phyloP scores from a whole-genome alignment of 2,329 filamentous ascomycete genomes.

The Colletotrichum lupini region DNA sequence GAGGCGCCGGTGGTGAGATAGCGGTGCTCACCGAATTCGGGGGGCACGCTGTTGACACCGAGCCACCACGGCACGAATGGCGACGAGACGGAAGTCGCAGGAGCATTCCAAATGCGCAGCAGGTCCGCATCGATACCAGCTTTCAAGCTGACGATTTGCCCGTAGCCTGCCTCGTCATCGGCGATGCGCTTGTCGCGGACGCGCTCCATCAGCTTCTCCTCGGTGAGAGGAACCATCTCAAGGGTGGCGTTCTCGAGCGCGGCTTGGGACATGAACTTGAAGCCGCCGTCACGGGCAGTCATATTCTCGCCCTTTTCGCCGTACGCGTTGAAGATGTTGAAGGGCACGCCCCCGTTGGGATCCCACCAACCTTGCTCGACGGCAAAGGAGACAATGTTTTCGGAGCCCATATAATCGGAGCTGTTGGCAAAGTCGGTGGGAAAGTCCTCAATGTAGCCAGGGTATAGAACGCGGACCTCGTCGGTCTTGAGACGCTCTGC shows the following conservation, averaged over 20 bases:
- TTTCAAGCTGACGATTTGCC: constrained; percentile 41
- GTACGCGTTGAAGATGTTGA: constrained; percentile 43
- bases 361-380: constrained; percentile 43
- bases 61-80: constrained; percentile 44
- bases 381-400: constrained; percentile 42
- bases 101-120: constrained; percentile 41
- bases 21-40: constrained; percentile 43
- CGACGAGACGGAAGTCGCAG: constrained; percentile 41
- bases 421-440: constrained; percentile 38
- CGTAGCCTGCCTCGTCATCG: constrained; percentile 44
- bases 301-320: constrained; percentile 38
- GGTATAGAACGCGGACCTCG: constrained; percentile 41
- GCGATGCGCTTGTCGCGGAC: constrained; percentile 42
- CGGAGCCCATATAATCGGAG: constrained; percentile 41
- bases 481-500: constrained; percentile 40
- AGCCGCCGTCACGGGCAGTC: constrained; percentile 41
- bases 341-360: constrained; percentile 36
- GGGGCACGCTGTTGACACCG: constrained; percentile 38
- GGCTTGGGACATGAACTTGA: constrained; percentile 45
- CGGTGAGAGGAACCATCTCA: constrained; percentile 60
- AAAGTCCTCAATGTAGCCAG: constrained; percentile 44
- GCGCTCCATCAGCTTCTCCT: constrained; percentile 56
- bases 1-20: constrained; percentile 43
- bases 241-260: constrained; percentile 40
- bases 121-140: constrained; percentile 38